These are phyloP conservation scores for Clavariopsis aquatica DNA, from an alignment of 495 filamentous ascomycete species.

Conservation along the genomic window DNA sequence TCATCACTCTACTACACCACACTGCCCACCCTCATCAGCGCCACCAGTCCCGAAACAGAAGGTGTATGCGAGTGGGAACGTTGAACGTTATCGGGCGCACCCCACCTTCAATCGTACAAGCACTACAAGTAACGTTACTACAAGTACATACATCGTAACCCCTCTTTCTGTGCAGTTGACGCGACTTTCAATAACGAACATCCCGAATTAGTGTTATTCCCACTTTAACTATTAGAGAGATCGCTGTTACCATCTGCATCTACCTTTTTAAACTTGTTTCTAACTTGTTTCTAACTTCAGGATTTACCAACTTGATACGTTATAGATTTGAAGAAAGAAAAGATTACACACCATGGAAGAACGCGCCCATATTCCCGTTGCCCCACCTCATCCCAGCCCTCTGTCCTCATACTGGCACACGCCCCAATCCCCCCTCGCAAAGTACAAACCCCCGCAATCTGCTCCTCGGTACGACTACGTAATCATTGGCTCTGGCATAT, in stretches of 20 bases:
- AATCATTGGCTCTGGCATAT: conserved; percentile 73
- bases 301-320: too few species aligned
- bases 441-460: conserved; percentile 55
- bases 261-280: too few species aligned
- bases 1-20: background rate
- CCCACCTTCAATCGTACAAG: background rate
- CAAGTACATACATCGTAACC: background rate
- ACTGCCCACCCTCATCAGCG: background rate
- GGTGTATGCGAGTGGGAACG: background rate
- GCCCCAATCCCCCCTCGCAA: conserved; percentile 58
- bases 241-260: too few species aligned
- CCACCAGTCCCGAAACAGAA: background rate
- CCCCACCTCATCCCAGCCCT: conserved; percentile 51
- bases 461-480: conserved; percentile 53
- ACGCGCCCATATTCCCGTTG: conserved; percentile 27
- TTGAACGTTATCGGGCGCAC: background rate
- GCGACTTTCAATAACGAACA: too few species aligned
- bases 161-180: too few species aligned
- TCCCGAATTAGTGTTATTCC: too few species aligned
- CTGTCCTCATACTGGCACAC: conserved; percentile 73
- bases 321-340: too few species aligned
- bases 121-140: background rate
- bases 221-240: too few species aligned
- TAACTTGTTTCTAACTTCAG: too few species aligned
- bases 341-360: conserved; percentile 20